Evolutionary conservation across 2,329 filamentous ascomycete species (phyloP), one percentile per base, ranked within the genome.

Genomic region (Stenocarpella maydis): DNA sequence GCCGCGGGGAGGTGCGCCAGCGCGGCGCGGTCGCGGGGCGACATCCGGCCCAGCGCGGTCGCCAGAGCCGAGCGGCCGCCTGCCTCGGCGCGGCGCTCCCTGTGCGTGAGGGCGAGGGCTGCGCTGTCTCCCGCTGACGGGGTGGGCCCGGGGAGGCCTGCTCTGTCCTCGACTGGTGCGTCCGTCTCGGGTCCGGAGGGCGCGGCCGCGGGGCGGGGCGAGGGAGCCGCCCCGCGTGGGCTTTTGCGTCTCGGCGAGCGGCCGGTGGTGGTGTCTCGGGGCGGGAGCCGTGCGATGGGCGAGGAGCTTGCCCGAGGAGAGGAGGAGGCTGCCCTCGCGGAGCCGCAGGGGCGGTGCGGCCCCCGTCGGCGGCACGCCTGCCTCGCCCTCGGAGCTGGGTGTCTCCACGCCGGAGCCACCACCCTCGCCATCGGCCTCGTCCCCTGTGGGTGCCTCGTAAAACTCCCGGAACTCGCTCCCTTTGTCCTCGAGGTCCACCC

Each of bases 391-490:
- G 24, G 24, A 45, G 19, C 10, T 17, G 19, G 3, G 2, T 3
- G n/a, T 3, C 24, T 58, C 34, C 2, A n/a, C 28, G 8, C 24
- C 26, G 12, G 19, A 5, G 8, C 24, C 17, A n/a, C 17, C 41
- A 14, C 21, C 24, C 1, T 64, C 39, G 17, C 41, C 47, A 5
- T 17, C 47, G 15, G 58, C 67, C 15, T 1, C 0, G 3, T 15
- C 24, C 37, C 1, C 15, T 1, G 41, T 19, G 9, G 15, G 21
- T 6, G 12, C 15, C 47, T 68, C 67, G 54, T 81, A 83, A 60
- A 82, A 82, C 15, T 82, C 80, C 28, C 73, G 72, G 1, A 77
- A 77, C 41, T 82, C 80, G 2, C 76, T 74, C 14, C 73, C 76
- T 6, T 77, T 71, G 4, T 74, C 74, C 0, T 74, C 67, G 3